Evolutionary conservation across 495 filamentous ascomycete species (phyloP), one percentile per base, ranked within the genome.

Genomic region (Immersiella caudata): DNA sequence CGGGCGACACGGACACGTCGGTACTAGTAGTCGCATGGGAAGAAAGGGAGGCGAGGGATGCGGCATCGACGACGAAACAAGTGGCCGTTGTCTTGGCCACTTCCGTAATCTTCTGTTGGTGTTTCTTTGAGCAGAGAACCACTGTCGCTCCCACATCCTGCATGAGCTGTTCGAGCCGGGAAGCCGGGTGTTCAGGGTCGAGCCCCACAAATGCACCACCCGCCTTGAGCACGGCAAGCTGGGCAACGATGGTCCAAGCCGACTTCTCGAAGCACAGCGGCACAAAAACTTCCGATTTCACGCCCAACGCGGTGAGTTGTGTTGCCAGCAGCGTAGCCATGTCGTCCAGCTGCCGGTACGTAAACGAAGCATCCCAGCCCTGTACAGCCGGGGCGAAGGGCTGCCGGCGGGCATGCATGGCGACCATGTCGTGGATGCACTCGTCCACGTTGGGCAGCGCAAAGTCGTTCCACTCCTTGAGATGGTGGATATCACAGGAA

Each of bases 261-360:
- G 85, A 86, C 60, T 89, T 90, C 51, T 85, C 81, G 33, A 88
- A 78, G 65, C 82, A 86, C 0, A 90, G 70, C 5, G 86, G 85
- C 1, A 89, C 82, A 1, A 87, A 64, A 0, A 72, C 76, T 27
- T 86, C 86, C 1, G 81, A 81, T 86, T 79, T 77, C 35, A 89
- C 82, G 8, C 64, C 55, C 5, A 74, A 71, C 0, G 40, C 64
- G 33, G 78, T 74, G 16, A 87, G 70, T 51, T 81, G 74, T 18
- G 61, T 73, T 1, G 85, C 84, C 7, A 89, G 60, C 16, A 62
- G 69, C 65, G 29, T 70, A 7, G 75, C 68, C 1, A 55, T 40
- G 0, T 68, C 56, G 46, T 86, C 79, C 50, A 89, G 73, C 58
- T 90, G 81, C 11, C 68, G 70, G 67, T 83, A 90, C 0, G 86